A percentile compares a stretch with the other conserved stretches of the same genome.
Evolutionary conservation across 441 rosid species (phyloP).

Genomic region (Syzygium malaccense): DNA sequence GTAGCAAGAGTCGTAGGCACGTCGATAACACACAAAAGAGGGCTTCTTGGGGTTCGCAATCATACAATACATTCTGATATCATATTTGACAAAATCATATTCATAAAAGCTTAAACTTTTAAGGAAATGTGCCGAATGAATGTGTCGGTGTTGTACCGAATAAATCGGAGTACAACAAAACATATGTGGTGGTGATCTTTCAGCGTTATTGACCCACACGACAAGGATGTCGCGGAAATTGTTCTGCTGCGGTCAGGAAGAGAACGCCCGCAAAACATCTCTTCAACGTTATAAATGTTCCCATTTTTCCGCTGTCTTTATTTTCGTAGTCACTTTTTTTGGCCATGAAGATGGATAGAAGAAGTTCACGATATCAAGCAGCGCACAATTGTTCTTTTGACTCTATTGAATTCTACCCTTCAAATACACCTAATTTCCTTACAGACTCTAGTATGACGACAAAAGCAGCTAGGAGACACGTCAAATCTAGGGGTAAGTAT

Average conservation of each 20-base stretch:
- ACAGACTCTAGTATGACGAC: not conserved
- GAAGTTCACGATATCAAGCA: not conserved
- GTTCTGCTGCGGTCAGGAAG: not conserved
- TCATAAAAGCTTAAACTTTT: not conserved
- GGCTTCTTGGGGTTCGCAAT: not conserved
- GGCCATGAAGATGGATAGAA: not conserved
- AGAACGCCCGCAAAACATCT: not conserved
- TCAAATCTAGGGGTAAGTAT: not conserved
- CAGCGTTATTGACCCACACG: not conserved
- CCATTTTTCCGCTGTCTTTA: not conserved
- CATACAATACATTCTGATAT: not conserved
- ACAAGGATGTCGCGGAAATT: not conserved
- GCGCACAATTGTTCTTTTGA: not conserved
- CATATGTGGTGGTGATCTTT: not conserved
- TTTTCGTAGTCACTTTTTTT: not conserved
- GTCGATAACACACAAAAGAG: not conserved
- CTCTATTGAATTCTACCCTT: not conserved
- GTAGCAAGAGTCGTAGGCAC: not conserved
- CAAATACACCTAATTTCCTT: not conserved
- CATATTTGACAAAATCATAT: not conserved
- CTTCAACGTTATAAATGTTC: not conserved
- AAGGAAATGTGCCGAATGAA: not conserved
- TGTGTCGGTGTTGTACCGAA: not conserved
- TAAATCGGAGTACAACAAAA: not conserved
- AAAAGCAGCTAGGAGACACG: not conserved